phyloP scores from a whole-genome alignment of 768 basidiomycete species.

The Lepiota venenata region DNA sequence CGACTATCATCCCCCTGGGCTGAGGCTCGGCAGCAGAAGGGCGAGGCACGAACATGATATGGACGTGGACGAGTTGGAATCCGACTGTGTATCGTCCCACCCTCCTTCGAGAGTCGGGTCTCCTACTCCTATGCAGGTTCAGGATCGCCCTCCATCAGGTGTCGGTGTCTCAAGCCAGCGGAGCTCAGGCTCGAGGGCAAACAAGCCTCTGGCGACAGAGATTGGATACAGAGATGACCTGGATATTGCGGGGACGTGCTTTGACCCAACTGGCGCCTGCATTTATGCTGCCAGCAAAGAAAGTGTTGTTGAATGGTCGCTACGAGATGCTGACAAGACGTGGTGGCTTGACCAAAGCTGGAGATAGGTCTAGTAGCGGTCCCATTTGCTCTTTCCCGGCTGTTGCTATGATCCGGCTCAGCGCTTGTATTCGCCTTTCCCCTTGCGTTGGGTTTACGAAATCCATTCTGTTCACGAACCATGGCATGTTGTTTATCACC shows the following conservation, averaged over 20 bases:
- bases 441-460: too few relatives aligned
- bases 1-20: conserved; percentile 20
- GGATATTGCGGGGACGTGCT: conserved; percentile 29
- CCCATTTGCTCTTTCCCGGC: not conserved
- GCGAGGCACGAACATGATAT: conserved; percentile 29
- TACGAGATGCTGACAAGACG: conserved; percentile 66
- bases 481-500: not conserved
- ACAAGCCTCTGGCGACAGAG: conserved; percentile 7
- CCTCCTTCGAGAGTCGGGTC: conserved; percentile 31
- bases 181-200: not conserved
- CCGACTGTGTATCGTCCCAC: conserved; percentile 51
- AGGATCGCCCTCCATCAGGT: not conserved
- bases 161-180: not conserved
- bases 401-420: not conserved
- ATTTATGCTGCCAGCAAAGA: conserved; percentile 26
- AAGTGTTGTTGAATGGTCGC: conserved; percentile 15
- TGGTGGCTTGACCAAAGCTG: conserved; percentile 63
- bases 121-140: conserved; percentile 24
- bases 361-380: conserved; percentile 22
- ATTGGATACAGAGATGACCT: conserved; percentile 21
- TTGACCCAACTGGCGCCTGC: conserved; percentile 27
- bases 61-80: conserved; percentile 51
- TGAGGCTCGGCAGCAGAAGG: conserved; percentile 10
- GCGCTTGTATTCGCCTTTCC: too few relatives aligned
- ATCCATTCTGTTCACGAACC: not conserved